phyloP scores from a whole-genome alignment of 768 basidiomycete genomes.

The Hericium erinaceus region DNA sequence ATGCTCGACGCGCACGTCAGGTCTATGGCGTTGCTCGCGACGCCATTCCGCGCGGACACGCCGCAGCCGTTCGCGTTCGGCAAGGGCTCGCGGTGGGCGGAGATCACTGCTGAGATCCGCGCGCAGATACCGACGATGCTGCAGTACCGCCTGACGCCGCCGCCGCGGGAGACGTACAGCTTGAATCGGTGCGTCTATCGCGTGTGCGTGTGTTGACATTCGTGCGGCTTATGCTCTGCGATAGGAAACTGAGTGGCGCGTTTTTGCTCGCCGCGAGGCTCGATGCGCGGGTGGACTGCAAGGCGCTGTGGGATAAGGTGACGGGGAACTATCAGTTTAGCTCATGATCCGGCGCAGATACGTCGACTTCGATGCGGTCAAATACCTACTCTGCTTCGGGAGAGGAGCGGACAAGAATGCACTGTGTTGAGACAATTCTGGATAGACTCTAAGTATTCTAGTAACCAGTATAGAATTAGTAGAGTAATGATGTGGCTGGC shows the following conservation, averaged over 20 bases:
- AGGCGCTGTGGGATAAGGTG: conserved; percentile 65
- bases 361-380: not conserved
- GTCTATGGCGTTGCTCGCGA: conserved; percentile 77
- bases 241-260: conserved; percentile 73
- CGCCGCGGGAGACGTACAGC: conserved; percentile 91
- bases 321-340: conserved; percentile 30
- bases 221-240: not conserved
- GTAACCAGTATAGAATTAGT: not conserved
- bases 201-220: not conserved
- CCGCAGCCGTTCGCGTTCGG: conserved; percentile 78
- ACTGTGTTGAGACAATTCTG: not conserved
- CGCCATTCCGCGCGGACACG: conserved; percentile 65
- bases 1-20: conserved; percentile 85
- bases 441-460: not conserved
- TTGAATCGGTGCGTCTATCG: conserved; percentile 59
- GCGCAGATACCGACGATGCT: conserved; percentile 86
- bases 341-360: not conserved
- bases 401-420: not conserved
- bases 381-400: no score
- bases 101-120: conserved; percentile 70
- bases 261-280: conserved; percentile 74
- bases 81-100: conserved; percentile 49
- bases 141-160: conserved; percentile 78
- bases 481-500: not conserved
- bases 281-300: conserved; percentile 64